phyloP scores from a whole-genome alignment of 1,284 basidiomycete species.

The Trichosporon asahii region DNA sequence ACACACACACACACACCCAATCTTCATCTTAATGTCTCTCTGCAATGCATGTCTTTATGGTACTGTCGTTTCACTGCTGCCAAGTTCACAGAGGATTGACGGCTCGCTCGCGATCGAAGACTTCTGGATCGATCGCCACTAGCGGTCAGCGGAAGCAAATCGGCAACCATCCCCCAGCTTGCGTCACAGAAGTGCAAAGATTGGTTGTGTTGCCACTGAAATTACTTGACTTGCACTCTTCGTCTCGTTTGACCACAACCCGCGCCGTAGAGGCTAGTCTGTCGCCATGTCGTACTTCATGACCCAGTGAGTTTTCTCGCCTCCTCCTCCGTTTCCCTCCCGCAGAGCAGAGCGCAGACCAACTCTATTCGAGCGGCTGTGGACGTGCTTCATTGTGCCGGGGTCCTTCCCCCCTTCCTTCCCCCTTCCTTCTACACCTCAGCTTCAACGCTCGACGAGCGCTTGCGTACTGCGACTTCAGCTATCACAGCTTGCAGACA shows the following conservation, averaged over 20 bases:
- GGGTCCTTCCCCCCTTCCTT: too few relatives aligned
- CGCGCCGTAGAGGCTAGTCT: neutral
- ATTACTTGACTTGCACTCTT: neutral
- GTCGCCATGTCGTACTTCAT: constrained; percentile 53
- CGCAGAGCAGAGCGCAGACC: too few relatives aligned
- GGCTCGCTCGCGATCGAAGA: neutral
- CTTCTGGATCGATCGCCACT: neutral
- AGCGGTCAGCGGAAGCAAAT: neutral
- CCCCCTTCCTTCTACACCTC: too few relatives aligned
- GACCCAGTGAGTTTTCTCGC: constrained; percentile 49
- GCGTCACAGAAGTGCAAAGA: neutral
- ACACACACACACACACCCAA: too few relatives aligned
- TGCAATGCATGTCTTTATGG: neutral
- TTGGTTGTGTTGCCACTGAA: constrained; percentile 1
- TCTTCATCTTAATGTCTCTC: neutral
- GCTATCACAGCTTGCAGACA: too few relatives aligned
- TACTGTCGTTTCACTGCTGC: too few relatives aligned
- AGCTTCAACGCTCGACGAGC: too few relatives aligned
- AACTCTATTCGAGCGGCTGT: too few relatives aligned
- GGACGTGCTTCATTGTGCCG: too few relatives aligned
- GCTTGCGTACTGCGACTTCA: too few relatives aligned
- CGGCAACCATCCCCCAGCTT: neutral
- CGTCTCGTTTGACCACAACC: neutral
- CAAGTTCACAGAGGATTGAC: too few relatives aligned
- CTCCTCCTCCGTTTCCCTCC: too few relatives aligned